Base-by-base conservation (phyloP, 768 basidiomycete species). In the Cystoderma amianthinum region DNA sequence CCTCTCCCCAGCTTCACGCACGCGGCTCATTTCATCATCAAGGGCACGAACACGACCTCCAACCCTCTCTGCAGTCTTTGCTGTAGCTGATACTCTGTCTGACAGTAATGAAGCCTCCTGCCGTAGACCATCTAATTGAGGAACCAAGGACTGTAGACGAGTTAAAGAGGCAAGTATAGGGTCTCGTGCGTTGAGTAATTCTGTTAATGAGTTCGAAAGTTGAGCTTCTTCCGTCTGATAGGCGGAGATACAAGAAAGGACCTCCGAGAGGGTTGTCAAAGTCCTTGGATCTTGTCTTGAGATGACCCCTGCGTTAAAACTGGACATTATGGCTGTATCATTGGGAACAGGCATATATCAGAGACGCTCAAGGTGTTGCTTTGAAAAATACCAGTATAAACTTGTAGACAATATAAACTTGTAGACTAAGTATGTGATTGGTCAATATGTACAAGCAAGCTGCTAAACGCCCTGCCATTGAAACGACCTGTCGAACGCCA, bases 21-120 rank as follows among this genome's bases (percentile, higher is more conserved):
- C 87, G 41, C 91, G 72, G 13, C 80, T 72, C 82, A 98, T 94
- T 65, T 98, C 92, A 56, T 91, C 85, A 57, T 99, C 96, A 33
- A 99, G 71, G 4, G 78, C 72, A 20, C 85, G 72, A 17, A 99
- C 96, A 37, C 84, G 82, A 22, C 90, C 86, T n/a, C 94, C 91
- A 5, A 99, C 87, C 36, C 94, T 71, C 52, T 93, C 82, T 9
- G 85, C 88, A 9, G 84, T 94, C 48, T 76, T 68, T 1, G 82
- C 87, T 1, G 85, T 91, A n/a, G 62, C 67, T 3, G 74, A 74
- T 12, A 91, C 88, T 43, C 72, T 82, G 3, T 57, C 51, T 11
- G 70, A 62, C 12, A 90, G 69, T 2, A 72, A 48, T 2, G 55
- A 59, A 1, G 86, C 77, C 36, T 90, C 82, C 3, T 55, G 42